These are phyloP conservation scores for Dipodascus albidus DNA, from an alignment of 805 yeast genomes.

Conservation along the genomic window DNA sequence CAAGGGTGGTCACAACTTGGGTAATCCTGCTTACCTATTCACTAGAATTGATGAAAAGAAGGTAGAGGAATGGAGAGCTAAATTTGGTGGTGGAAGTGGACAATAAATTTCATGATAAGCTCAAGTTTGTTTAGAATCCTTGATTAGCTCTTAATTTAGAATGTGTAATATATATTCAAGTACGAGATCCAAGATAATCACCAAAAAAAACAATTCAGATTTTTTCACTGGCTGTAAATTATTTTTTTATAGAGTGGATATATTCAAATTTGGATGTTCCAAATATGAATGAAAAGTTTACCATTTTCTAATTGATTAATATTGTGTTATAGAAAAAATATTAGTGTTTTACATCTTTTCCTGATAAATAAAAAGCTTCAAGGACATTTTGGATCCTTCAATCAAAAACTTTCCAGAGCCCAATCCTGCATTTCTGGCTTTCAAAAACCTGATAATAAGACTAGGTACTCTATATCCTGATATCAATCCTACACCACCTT, in stretches of 20 bases:
- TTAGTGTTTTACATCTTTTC: neutral
- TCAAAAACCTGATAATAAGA: constrained; percentile 10
- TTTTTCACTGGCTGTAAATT: too few relatives aligned
- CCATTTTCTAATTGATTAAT: too few relatives aligned
- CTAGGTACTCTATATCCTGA: constrained; percentile 12
- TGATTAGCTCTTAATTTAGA: too few relatives aligned
- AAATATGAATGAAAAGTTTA: too few relatives aligned
- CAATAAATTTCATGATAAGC: too few relatives aligned
- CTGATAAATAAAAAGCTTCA: neutral
- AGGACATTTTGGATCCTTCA: neutral
- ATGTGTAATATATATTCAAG: too few relatives aligned
- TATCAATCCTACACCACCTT: constrained; percentile 15
- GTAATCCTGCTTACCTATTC: constrained; percentile 85
- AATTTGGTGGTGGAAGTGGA: constrained; percentile 58
- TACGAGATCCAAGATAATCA: too few relatives aligned
- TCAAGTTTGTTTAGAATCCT: too few relatives aligned
- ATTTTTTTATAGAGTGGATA: too few relatives aligned
- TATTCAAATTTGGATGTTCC: too few relatives aligned
- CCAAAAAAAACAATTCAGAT: too few relatives aligned
- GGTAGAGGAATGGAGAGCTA: constrained; percentile 74
- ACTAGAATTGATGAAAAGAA: constrained; percentile 83
- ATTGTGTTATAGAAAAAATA: too few relatives aligned
- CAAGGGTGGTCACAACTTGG: constrained; percentile 74
- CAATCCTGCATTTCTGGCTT: constrained; percentile 7
- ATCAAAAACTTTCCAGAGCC: constrained; percentile 3